Conservation (phyloP, 2,329 filamentous ascomycete genomes). For the Dactylellina cionopaga region DNA sequence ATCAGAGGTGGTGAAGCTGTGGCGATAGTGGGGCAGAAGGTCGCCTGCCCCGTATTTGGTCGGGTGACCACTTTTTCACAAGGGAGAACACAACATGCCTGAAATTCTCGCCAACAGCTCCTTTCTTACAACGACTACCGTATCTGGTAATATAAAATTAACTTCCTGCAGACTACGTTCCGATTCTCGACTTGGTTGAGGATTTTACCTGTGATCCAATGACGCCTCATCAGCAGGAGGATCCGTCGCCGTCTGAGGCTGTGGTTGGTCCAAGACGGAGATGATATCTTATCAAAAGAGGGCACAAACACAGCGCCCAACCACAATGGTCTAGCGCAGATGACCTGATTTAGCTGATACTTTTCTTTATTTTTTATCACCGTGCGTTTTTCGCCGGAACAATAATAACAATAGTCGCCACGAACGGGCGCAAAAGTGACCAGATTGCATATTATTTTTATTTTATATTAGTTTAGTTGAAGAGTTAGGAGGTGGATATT, state of each 20-base stretch:
- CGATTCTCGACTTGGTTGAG: neutral
- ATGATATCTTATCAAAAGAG: constrained; percentile 12
- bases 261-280: constrained; percentile 22
- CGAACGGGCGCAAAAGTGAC: neutral
- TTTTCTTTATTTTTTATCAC: constrained; percentile 17
- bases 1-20: neutral
- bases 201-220: constrained; percentile 17
- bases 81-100: neutral
- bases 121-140: neutral
- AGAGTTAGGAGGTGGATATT: too few relatives aligned
- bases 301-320: constrained; percentile 2
- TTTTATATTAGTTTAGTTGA: too few relatives aligned
- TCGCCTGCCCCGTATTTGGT: constrained; percentile 18
- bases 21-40: constrained; percentile 12
- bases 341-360: neutral
- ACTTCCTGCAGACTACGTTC: neutral
- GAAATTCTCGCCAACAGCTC: too few relatives aligned
- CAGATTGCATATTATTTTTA: neutral
- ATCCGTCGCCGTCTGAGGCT: neutral
- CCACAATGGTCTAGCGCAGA: constrained; percentile 1
- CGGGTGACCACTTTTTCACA: constrained; percentile 33
- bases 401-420: neutral
- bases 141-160: neutral
- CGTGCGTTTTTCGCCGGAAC: neutral
- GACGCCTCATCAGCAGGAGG: constrained; percentile 10